These are phyloP conservation scores for Afroboletus lepidellus DNA, from an alignment of 1,284 basidiomycete genomes.

Conservation along the genomic window DNA sequence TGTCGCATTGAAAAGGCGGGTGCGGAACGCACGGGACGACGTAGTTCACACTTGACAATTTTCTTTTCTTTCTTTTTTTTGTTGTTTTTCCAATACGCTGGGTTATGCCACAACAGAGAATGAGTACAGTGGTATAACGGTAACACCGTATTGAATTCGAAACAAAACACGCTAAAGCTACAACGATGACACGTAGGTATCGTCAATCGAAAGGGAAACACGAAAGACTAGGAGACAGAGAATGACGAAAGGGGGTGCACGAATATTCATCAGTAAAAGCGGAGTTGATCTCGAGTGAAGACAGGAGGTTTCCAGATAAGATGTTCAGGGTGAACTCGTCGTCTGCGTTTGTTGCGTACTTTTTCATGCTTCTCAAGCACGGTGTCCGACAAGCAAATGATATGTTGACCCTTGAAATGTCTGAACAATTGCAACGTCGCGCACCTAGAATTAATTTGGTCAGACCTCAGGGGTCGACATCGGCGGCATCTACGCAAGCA, in stretches of 20 bases:
- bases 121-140: constrained; percentile 15
- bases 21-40: constrained; percentile 1
- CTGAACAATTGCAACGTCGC: constrained; percentile 95
- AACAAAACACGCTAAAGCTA: constrained; percentile 31
- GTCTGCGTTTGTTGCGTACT: constrained; percentile 74
- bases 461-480: constrained; percentile 9
- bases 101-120: constrained; percentile 3
- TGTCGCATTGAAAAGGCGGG: constrained; percentile 21
- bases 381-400: constrained; percentile 89
- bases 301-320: constrained; percentile 94
- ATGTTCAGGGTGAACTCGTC: constrained; percentile 78
- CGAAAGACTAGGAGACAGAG: not conserved
- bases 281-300: constrained; percentile 86
- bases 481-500: not conserved
- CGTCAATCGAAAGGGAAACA: constrained; percentile 2
- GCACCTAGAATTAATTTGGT: constrained; percentile 53
- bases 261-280: constrained; percentile 67
- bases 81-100: not conserved
- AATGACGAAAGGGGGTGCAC: not conserved
- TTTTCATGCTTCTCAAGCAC: constrained; percentile 92
- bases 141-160: constrained; percentile 9
- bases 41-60: constrained; percentile 12
- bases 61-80: not conserved
- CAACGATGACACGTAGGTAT: constrained; percentile 17
- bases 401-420: constrained; percentile 93